These are phyloP conservation scores for Auriscalpium microsporum DNA, from an alignment of 768 basidiomycete species.

Conservation along the genomic window DNA sequence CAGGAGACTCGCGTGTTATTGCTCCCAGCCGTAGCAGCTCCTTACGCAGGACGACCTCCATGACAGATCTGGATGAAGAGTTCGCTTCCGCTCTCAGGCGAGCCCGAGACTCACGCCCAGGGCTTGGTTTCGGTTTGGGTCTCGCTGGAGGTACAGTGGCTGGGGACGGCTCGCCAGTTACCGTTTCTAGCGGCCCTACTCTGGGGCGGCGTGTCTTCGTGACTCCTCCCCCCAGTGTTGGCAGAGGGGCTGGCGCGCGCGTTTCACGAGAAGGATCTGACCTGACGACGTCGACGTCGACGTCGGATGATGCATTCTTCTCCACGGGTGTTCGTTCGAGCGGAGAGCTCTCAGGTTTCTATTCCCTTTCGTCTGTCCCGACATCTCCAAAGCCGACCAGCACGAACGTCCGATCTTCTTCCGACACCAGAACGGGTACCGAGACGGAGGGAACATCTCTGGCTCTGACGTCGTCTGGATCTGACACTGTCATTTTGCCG, in stretches of 20 bases:
- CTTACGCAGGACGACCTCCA: conserved; percentile 57
- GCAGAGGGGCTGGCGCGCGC: conserved; percentile 21
- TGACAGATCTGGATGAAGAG: conserved; percentile 67
- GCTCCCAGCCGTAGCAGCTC: conserved; percentile 55
- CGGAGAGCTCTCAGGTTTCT: conserved; percentile 26
- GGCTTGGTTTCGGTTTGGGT: conserved; percentile 38
- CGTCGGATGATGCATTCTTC: conserved; percentile 42
- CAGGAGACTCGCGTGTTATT: conserved; percentile 66
- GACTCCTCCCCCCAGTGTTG: conserved; percentile 37
- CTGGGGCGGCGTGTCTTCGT: conserved; percentile 34
- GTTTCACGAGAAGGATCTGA: conserved; percentile 20
- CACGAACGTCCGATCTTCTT: conserved; percentile 6
- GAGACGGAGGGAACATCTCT: conserved; percentile 32
- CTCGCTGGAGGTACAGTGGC: conserved; percentile 31
- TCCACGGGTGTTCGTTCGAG: conserved; percentile 30
- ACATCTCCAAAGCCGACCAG: conserved; percentile 17
- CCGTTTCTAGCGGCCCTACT: conserved; percentile 56
- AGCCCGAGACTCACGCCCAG: conserved; percentile 32
- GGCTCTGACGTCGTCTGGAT: conserved; percentile 27
- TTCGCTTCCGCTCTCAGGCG: conserved; percentile 37
- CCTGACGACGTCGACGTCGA: conserved; percentile 20
- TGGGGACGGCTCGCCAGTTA: conserved; percentile 58
- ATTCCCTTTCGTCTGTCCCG: conserved; percentile 27
- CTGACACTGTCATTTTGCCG: conserved; percentile 37
- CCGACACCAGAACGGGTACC: conserved; percentile 24